Evolutionary conservation across 2,329 filamentous ascomycete genomes (phyloP).

Genomic region (Colletotrichum cereale): DNA sequence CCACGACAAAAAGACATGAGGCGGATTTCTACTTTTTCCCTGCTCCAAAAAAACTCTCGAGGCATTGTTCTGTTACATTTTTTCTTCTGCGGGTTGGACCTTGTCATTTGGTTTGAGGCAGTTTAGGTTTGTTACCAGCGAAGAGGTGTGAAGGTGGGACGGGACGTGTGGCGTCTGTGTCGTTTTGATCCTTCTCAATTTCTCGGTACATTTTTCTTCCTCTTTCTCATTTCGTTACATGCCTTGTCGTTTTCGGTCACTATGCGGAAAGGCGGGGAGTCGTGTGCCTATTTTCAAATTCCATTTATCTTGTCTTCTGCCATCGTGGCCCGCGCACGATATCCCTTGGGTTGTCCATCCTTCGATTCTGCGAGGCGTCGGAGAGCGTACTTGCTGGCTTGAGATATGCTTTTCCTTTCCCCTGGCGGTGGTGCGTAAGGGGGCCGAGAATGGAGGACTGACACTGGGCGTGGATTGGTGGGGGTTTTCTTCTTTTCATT

Average conservation of each 20-base stretch:
- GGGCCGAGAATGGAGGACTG: slow-evolving; percentile 14
- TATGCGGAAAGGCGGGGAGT: neutral
- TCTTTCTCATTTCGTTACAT: neutral
- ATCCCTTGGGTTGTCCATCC: neutral
- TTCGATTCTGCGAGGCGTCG: slow-evolving; percentile 29
- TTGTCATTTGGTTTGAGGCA: neutral
- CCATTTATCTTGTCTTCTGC: neutral
- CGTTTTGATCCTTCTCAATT: neutral
- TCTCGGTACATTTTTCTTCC: slow-evolving; percentile 28
- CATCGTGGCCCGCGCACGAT: neutral
- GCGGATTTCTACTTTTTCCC: slow-evolving; percentile 29
- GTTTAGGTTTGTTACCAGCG: neutral
- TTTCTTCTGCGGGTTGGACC: neutral
- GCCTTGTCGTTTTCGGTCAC: neutral
- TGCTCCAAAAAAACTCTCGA: neutral
- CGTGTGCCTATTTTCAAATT: neutral
- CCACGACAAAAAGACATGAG: slow-evolving; percentile 37
- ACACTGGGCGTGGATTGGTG: slow-evolving; percentile 13
- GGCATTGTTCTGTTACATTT: neutral
- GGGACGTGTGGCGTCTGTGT: neutral
- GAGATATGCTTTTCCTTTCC: slow-evolving; percentile 27
- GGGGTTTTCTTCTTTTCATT: neutral
- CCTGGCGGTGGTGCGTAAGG: slow-evolving; percentile 11
- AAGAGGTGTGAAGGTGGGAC: neutral
- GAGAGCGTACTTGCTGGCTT: slow-evolving; percentile 38